Evolutionary conservation across 805 yeast genomes (phyloP), one percentile per base, ranked within the genome.

Genomic region (Starmera amethionina): DNA sequence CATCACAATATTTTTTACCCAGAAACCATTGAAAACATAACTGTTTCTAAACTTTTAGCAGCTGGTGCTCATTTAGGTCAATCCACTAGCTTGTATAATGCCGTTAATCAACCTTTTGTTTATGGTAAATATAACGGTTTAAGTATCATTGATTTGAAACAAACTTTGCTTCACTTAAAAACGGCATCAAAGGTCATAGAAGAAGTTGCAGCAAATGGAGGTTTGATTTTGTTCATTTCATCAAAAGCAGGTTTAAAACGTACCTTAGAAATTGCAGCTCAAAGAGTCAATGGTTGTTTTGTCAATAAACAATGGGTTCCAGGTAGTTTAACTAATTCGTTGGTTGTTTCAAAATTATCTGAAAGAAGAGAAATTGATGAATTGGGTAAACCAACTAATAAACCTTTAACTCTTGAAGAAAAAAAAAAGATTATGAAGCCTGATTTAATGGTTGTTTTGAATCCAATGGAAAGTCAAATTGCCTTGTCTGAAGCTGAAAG

Each of bases 1-100:
- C 78, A 79, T 54, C 68, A 72, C 45, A 83, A 83, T 44, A 66
- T 80, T 28, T 65, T 68, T 35, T 62, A 67, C 19, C 95, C 96
- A 14, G 65, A 73, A 30, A 51, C 67, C 12, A 65, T 77, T 18
- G 61, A 71, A 18, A 75, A 83, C 42, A 57, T 85, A 11, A 71
- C 90, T 3, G 67, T 88, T 31, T 67, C 86, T 28, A 77, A 77
- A 42, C 69, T 93, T 40, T 59, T 90, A 60, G 90, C 96, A 4
- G 86, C 97, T 0, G 97, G 96, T 39, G 90, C 90, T 36, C 98
- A 93, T 60, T 67, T 93, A 49, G 98, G 98, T 27, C 97, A 90
- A 51, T 73, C 95, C n/a, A 81, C 77, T 30, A 68, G 82, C 4
- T 67, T 81, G 45, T 82, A 80, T 76, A 77, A 94, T 50, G 78